Percentiles rank a stretch among this genome's conserved stretches.
Conservation (phyloP, 2,329 filamentous ascomycete species). For the Fusarium denticulatum region DNA sequence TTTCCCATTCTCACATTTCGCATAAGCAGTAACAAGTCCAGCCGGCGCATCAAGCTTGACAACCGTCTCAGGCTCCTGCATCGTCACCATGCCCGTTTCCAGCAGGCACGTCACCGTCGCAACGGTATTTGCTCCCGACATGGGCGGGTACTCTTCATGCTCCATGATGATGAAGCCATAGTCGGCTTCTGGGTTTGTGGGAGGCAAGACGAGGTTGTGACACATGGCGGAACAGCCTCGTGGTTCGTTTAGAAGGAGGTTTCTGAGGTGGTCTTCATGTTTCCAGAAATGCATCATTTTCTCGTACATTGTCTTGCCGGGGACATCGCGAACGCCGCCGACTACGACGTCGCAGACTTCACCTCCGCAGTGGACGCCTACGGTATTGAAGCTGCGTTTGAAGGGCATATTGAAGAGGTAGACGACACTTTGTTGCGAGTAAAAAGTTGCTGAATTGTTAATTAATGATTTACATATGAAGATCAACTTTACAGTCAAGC, state of each 20-base stretch:
- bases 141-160: conserved; percentile 31
- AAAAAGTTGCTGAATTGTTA: background rate
- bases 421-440: background rate
- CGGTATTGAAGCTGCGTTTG: conserved; percentile 33
- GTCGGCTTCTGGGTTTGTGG: conserved; percentile 28
- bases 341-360: conserved; percentile 36
- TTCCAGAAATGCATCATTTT: conserved; percentile 32
- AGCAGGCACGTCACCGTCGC: conserved; percentile 19
- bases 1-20: conserved; percentile 28
- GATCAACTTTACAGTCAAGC: background rate
- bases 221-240: conserved; percentile 30
- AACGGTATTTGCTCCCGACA: conserved; percentile 33
- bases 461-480: background rate
- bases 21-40: conserved; percentile 25
- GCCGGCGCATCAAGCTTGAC: conserved; percentile 30
- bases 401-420: conserved; percentile 4
- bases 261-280: conserved; percentile 23
- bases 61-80: conserved; percentile 29
- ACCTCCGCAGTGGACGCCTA: conserved; percentile 30
- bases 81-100: conserved; percentile 31
- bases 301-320: conserved; percentile 30
- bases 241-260: conserved; percentile 30
- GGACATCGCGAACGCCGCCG: conserved; percentile 29
- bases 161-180: conserved; percentile 39
- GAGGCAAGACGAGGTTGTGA: conserved; percentile 24